Evolutionary conservation across 1,284 basidiomycete genomes (phyloP), one percentile per base, ranked within the genome.

Genomic region (Heterobasidion occidentale): DNA sequence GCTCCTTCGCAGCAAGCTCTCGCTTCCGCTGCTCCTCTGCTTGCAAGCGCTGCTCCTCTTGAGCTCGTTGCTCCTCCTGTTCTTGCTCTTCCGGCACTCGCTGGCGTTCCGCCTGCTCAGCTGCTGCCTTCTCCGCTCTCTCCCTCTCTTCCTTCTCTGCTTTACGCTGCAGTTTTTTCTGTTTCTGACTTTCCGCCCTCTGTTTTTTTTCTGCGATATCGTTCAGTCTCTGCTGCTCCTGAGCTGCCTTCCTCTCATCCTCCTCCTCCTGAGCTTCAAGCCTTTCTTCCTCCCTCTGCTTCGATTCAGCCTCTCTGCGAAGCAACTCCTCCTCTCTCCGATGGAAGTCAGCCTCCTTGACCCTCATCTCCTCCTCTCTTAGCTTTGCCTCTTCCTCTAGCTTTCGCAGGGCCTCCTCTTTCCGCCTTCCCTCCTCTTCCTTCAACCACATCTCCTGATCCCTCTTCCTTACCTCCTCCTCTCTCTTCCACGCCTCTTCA

Each of bases 41-140:
- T 36, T 15, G 27, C 27, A 33, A 27, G 12, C 49, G 49, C 9
- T 6, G 7, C 8, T 55, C 58, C 51, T 56, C 58, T 3, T 46
- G 58, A 42, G 33, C 58, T 54, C 9, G 55, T 51, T 52, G 58
- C 61, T 33, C 48, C 51, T 48, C 38, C n/a, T 59, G 58, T 53
- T 52, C 56, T 14, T 19, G 17, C 19, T 48, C 46, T 12, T 48
- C 46, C 12, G 3, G 11, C 12, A 33, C 14, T 38, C 12, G 56
- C 34, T 51, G 49, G 14, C 9, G 8, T 15, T 52, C 55, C 9
- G 49, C 54, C 9, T 56, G 59, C 44, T 58, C 53, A 45, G 49
- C 61, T 11, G 36, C 59, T n/a, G 53, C 59, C 33, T 51, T 46
- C 9, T 57, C 44, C 9, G 53, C 61, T 35, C 52, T 46, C 12